Base-by-base conservation (phyloP, 208 protist species). In the Trypanosoma vivax region DNA sequence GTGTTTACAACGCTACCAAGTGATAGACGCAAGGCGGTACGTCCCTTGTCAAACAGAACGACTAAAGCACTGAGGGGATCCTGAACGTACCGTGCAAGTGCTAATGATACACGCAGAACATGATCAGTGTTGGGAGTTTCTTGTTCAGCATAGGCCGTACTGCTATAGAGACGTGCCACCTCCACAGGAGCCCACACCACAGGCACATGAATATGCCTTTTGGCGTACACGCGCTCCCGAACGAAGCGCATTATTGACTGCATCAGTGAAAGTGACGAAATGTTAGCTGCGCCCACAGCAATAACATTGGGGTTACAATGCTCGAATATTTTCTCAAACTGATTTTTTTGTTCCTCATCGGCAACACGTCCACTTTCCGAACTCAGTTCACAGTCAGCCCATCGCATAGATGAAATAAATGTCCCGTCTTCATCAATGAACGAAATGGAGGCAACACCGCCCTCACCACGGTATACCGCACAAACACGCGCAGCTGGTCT, bases 341-440 rank as follows among this genome's bases (percentile, higher is more conserved):
- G 62, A 37, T 64, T 66, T 16, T 79, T 68, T 46, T 90, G 76
- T 56, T 63, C 16, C 46, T 77, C 59, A 37, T 69, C 60, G 33
- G 68, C 62, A 27, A 65, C 60, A 0, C 79, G 72, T 13, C 82
- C 82, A 27, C 35, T 73, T 19, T 73, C 69, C 19, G 75, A 81
- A 34, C 67, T 71, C 40, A 83, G 41, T 10, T 76, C 76, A 38
- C 69, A 83, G 49, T 89, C 79, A 2, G 67, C 60, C 86, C 86
- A 93, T 5, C 79, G 86, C 13, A 66, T 80, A 21, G 57, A 62
- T n/a, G 65, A 76, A n/a, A 83, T 21, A 31, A 90, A 41, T n/a
- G 60, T 70, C 19, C 86, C 86, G 35, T 60, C 29, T 58, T 90
- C 86, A 61, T 90, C 79, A 42, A 89, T 79, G 49, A 93, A 85